Conservation (phyloP, 345 rosid genomes). For the Rhodamnia rubescens region DNA sequence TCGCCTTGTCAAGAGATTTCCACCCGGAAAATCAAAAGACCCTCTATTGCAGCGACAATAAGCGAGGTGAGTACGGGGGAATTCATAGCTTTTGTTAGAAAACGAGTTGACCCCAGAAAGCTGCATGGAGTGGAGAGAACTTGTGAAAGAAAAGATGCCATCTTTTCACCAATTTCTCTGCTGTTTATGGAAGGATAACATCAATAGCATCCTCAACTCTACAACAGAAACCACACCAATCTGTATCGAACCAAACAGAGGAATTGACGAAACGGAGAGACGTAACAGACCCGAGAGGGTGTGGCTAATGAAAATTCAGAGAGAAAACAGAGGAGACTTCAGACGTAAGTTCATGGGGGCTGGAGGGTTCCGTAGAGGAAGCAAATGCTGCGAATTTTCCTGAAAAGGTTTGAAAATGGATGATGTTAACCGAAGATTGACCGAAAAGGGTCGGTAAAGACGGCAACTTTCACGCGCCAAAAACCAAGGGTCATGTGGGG, state of each 20-base stretch:
- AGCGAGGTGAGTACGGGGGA: not conserved
- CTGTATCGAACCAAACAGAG: not conserved
- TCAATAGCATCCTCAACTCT: not conserved
- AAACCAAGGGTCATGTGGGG: not conserved
- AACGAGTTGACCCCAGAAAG: not conserved
- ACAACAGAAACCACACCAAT: too few species aligned
- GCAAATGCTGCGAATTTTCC: not conserved
- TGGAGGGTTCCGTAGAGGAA: not conserved
- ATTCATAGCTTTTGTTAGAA: not conserved
- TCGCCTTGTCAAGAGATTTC: not conserved
- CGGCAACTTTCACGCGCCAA: not conserved
- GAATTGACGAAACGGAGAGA: not conserved
- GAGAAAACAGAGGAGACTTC: not conserved
- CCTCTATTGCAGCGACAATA: not conserved
- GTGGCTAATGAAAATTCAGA: not conserved
- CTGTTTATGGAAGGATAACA: not conserved
- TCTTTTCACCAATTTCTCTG: not conserved
- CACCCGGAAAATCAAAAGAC: not conserved
- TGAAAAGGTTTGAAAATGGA: not conserved
- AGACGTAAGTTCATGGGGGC: not conserved
- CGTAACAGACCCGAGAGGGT: not conserved
- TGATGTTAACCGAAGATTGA: not conserved
- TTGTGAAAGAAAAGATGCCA: conserved; percentile 7
- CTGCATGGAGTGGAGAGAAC: not conserved
- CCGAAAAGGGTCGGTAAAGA: not conserved